These are phyloP conservation scores for Ettlia oleoabundans DNA, from an alignment of 139 green algal species.

Conservation along the genomic window DNA sequence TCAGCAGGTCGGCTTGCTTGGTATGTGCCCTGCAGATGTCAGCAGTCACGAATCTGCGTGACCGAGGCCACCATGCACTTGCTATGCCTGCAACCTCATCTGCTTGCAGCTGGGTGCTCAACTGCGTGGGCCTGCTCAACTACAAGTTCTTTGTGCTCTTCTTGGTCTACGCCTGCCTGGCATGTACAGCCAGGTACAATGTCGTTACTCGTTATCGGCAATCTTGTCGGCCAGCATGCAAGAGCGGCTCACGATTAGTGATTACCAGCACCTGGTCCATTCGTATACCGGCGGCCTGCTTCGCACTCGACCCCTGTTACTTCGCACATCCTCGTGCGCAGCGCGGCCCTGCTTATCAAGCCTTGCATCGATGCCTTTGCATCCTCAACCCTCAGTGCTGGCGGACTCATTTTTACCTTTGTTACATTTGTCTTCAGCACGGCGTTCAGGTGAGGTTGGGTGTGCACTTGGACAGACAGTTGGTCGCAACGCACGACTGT, in stretches of 20 bases:
- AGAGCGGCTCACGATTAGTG: too few species aligned
- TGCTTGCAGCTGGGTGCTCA: slow-evolving; percentile 77
- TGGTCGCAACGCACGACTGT: too few species aligned
- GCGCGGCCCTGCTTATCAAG: slow-evolving; percentile 41
- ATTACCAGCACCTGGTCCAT: too few species aligned
- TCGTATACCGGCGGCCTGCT: background rate
- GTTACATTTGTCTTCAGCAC: slow-evolving; percentile 30
- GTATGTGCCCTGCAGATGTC: too few species aligned
- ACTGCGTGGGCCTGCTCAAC: slow-evolving; percentile 93
- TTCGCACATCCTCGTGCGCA: background rate
- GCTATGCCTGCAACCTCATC: background rate
- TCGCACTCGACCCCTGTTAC: background rate
- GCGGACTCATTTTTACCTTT: slow-evolving; percentile 29
- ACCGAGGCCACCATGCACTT: background rate
- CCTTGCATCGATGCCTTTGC: slow-evolving; percentile 69
- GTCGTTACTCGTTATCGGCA: too few species aligned
- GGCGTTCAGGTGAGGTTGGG: background rate
- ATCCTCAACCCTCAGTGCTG: background rate
- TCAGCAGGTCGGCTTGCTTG: too few species aligned
- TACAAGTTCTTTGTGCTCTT: slow-evolving; percentile 98
- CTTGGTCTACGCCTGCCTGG: slow-evolving; percentile 75
- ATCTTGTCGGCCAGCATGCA: too few species aligned
- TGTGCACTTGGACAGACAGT: background rate
- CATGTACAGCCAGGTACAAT: slow-evolving; percentile 44
- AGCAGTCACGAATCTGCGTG: too few species aligned